A percentile compares a stretch with the other conserved stretches of the same genome.
These are phyloP conservation scores for Calonectria hongkongensis DNA, from an alignment of 2,329 filamentous ascomycete genomes.

Conservation along the genomic window DNA sequence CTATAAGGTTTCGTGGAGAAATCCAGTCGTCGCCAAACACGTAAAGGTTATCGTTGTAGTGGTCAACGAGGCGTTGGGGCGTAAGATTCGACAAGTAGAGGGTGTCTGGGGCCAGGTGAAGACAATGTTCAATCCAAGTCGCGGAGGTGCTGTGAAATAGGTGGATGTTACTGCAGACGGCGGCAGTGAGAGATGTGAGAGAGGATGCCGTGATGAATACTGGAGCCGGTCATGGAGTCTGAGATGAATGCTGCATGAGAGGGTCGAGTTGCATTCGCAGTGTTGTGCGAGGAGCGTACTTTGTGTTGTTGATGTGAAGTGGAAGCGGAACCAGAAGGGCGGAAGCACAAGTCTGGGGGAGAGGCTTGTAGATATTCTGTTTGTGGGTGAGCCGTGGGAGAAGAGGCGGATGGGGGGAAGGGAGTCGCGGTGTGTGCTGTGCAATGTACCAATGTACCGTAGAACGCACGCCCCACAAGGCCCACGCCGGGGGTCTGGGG, in stretches of 20 bases:
- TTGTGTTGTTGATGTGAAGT: conserved; percentile 49
- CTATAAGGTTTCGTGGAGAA: conserved; percentile 39
- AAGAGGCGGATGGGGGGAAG: conserved; percentile 55
- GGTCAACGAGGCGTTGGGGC: conserved; percentile 50
- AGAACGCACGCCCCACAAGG: conserved; percentile 42
- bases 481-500: conserved; percentile 34
- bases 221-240: conserved; percentile 52
- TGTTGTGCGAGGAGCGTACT: conserved; percentile 40
- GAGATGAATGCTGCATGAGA: conserved; percentile 47
- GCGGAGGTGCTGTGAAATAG: conserved; percentile 18
- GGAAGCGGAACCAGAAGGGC: conserved; percentile 47
- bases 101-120: conserved; percentile 8
- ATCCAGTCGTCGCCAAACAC: conserved; percentile 44
- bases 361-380: conserved; percentile 55
- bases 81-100: conserved; percentile 30
- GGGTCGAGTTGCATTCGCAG: conserved; percentile 36
- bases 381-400: conserved; percentile 50
- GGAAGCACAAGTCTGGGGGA: conserved; percentile 50
- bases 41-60: conserved; percentile 44
- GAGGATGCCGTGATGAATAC: conserved; percentile 46
- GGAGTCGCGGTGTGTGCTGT: conserved; percentile 55
- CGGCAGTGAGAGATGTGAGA: conserved; percentile 41
- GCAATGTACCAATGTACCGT: conserved; percentile 47
- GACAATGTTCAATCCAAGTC: conserved; percentile 1
- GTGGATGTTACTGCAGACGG: conserved; percentile 45